Evolutionary conservation across 2,329 filamentous ascomycete genomes (phyloP).

Genomic region (Sporothrix brunneoviolacea): DNA sequence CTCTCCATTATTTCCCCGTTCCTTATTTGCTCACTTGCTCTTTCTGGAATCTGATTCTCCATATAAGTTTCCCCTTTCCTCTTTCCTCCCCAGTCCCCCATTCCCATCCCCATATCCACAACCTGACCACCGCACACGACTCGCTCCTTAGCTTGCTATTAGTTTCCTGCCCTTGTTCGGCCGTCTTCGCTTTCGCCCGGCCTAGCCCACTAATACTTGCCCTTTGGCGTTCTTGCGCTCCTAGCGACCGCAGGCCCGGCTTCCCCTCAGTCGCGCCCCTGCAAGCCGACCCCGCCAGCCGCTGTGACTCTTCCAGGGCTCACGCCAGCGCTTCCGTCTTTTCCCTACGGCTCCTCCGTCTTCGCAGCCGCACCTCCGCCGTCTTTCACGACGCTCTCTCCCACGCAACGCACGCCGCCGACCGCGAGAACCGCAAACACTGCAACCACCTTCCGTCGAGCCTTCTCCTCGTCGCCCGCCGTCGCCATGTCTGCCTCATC

Average conservation of each 20-base stretch:
- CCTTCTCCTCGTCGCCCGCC: constrained; percentile 8
- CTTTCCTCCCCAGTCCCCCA: no score
- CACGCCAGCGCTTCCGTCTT: constrained; percentile 1
- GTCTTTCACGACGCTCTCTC: neutral
- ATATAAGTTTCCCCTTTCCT: neutral
- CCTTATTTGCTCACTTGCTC: no score
- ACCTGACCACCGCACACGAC: no score
- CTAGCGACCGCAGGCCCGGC: constrained; percentile 1
- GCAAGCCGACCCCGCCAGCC: constrained; percentile 6
- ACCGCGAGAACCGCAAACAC: no score
- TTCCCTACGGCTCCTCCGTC: constrained; percentile 6
- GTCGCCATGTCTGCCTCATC: constrained; percentile 30
- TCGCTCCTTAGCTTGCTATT: constrained; percentile 8
- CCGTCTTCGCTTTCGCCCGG: constrained; percentile 2
- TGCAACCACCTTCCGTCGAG: neutral
- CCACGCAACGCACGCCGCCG: neutral
- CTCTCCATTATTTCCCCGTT: no score
- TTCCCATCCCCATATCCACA: no score
- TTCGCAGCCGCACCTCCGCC: neutral
- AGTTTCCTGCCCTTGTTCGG: constrained; percentile 10
- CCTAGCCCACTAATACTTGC: neutral
- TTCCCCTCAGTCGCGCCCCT: neutral
- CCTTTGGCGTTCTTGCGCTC: neutral
- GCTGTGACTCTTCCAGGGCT: constrained; percentile 5
- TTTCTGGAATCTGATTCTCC: neutral